These are phyloP conservation scores for Gomphus bonarii DNA, from an alignment of 1,284 basidiomycete species.

Conservation along the genomic window DNA sequence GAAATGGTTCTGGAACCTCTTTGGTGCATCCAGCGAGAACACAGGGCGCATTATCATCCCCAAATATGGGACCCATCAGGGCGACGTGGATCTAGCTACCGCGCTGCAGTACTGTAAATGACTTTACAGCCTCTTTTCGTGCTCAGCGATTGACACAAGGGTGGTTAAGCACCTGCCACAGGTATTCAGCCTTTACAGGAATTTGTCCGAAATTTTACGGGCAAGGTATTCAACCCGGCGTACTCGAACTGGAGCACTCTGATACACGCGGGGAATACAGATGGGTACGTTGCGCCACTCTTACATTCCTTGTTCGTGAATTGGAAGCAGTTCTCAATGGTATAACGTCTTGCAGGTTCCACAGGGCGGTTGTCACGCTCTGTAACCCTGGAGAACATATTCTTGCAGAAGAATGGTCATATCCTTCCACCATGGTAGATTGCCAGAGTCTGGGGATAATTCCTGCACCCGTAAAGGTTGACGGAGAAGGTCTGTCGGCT, in stretches of 20 bases:
- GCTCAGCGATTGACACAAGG: not conserved
- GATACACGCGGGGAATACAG: slow-evolving; percentile 67
- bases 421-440: slow-evolving; percentile 41
- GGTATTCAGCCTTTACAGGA: slow-evolving; percentile 43
- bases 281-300: slow-evolving; percentile 34
- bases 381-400: slow-evolving; percentile 68
- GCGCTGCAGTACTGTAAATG: slow-evolving; percentile 60
- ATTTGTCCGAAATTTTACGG: slow-evolving; percentile 50
- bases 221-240: slow-evolving; percentile 55
- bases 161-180: slow-evolving; percentile 22
- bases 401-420: slow-evolving; percentile 64
- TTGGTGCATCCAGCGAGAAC: slow-evolving; percentile 31
- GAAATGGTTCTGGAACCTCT: slow-evolving; percentile 59
- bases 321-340: not conserved
- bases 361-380: slow-evolving; percentile 39
- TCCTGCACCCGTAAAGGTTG: slow-evolving; percentile 57
- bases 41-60: slow-evolving; percentile 46
- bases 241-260: slow-evolving; percentile 59
- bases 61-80: slow-evolving; percentile 38
- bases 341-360: slow-evolving; percentile 16
- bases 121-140: not conserved
- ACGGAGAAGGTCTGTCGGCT: slow-evolving; percentile 60
- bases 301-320: not conserved
- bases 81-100: slow-evolving; percentile 48
- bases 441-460: slow-evolving; percentile 38